Evolutionary conservation across 2,329 filamentous ascomycete genomes (phyloP).

Genomic region (Drechslerella dactyloides): DNA sequence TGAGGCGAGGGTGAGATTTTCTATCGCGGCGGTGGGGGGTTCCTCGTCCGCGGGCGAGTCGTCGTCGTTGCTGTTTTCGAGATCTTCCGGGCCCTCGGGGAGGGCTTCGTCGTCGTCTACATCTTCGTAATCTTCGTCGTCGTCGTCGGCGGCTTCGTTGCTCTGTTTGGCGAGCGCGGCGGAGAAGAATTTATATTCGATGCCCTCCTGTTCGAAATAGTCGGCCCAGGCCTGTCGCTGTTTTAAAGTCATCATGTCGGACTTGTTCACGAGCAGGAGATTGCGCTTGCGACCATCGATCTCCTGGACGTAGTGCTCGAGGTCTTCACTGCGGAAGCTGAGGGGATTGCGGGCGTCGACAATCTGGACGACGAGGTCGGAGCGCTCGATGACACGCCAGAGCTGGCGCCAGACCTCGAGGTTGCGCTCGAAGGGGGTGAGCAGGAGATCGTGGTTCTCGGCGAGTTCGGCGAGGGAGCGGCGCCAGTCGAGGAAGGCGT

Average conservation of each 20-base stretch:
- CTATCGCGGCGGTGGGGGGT: slow-evolving; percentile 53
- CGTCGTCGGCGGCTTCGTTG: slow-evolving; percentile 61
- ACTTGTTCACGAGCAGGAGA: slow-evolving; percentile 93
- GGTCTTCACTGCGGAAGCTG: slow-evolving; percentile 89
- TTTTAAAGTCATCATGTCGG: slow-evolving; percentile 93
- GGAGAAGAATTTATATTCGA: slow-evolving; percentile 96
- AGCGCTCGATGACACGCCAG: slow-evolving; percentile 97
- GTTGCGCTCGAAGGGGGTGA: slow-evolving; percentile 98
- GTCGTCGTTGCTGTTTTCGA: too few species aligned
- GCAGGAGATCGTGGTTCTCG: slow-evolving; percentile 89
- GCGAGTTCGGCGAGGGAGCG: slow-evolving; percentile 89
- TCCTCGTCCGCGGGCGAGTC: slow-evolving; percentile 53
- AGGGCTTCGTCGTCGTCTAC: slow-evolving; percentile 64
- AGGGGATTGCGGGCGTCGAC: slow-evolving; percentile 95
- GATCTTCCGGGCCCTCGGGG: slow-evolving; percentile 60
- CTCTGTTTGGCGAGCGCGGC: slow-evolving; percentile 87
- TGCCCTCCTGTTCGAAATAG: slow-evolving; percentile 79
- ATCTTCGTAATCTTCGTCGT: slow-evolving; percentile 59
- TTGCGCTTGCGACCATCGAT: slow-evolving; percentile 88
- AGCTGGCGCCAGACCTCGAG: slow-evolving; percentile 96
- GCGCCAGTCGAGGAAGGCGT: slow-evolving; percentile 84
- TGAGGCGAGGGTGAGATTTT: slow-evolving; percentile 49
- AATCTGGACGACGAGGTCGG: slow-evolving; percentile 95
- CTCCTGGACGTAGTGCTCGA: slow-evolving; percentile 93
- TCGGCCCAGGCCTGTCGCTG: slow-evolving; percentile 85